A percentile compares a stretch with the other conserved stretches of the same genome.
Conservation (phyloP, 352 stramenopile species). For the Pythium dissotocum region DNA sequence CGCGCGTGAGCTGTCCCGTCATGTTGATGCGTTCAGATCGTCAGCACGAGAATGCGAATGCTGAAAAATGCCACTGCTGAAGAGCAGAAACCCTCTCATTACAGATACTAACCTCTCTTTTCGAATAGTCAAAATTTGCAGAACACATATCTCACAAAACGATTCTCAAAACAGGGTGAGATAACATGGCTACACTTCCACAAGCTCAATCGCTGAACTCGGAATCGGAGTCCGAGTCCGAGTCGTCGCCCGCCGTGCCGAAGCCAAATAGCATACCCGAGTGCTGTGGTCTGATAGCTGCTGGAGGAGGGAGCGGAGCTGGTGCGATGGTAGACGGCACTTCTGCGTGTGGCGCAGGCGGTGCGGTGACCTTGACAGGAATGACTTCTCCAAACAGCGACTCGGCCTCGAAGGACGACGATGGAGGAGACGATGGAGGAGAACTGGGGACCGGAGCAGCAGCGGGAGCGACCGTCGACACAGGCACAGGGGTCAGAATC, state of each 20-base stretch:
- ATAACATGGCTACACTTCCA: conserved; percentile 27
- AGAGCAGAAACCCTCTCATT: background rate
- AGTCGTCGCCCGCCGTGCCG: conserved; percentile 43
- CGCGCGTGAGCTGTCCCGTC: conserved; percentile 19
- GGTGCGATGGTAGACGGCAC: background rate
- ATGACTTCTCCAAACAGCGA: conserved; percentile 54
- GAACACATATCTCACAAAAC: background rate
- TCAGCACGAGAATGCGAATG: conserved; percentile 2
- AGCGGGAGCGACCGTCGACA: background rate
- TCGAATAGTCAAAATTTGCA: conserved; percentile 9
- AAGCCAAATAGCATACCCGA: conserved; percentile 60
- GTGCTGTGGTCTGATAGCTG: conserved; percentile 7
- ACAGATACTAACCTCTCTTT: background rate
- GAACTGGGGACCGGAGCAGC: background rate
- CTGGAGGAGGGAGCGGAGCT: background rate
- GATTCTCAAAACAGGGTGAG: background rate
- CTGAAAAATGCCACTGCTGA: conserved; percentile 5
- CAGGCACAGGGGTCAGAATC: background rate
- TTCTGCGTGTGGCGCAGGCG: background rate
- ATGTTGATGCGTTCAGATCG: conserved; percentile 16
- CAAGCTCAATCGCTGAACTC: conserved; percentile 44
- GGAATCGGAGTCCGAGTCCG: conserved; percentile 58
- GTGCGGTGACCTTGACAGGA: background rate
- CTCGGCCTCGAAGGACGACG: conserved; percentile 31
- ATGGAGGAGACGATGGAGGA: conserved; percentile 18